Evolutionary conservation across 1,139 yeast species (phyloP).

Genomic region (Yamadazyma triangularis): DNA sequence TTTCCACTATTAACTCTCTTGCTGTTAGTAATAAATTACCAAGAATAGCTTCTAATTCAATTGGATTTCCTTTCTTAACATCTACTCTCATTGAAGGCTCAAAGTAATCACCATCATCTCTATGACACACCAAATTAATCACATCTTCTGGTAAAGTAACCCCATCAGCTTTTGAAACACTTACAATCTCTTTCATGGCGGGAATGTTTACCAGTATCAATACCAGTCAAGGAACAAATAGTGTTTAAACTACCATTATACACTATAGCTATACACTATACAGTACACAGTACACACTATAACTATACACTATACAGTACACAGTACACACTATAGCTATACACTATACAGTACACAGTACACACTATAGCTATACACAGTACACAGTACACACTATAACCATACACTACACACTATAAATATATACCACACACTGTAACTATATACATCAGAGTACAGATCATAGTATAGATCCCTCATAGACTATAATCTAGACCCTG

Average conservation of each 20-base stretch:
- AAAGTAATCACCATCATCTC: slow-evolving; percentile 56
- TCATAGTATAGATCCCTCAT: too few relatives aligned
- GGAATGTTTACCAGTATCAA: slow-evolving; percentile 37
- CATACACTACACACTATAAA: too few relatives aligned
- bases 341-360: too few relatives aligned
- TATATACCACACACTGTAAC: too few relatives aligned
- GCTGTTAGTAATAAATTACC: slow-evolving; percentile 16
- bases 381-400: too few relatives aligned
- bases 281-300: too few relatives aligned
- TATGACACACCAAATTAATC: slow-evolving; percentile 17
- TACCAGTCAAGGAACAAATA: slow-evolving; percentile 26
- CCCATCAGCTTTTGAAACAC: slow-evolving; percentile 61
- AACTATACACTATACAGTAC: too few relatives aligned
- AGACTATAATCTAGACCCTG: too few relatives aligned
- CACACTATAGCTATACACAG: too few relatives aligned
- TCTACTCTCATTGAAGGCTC: slow-evolving; percentile 36
- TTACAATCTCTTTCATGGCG: slow-evolving; percentile 61
- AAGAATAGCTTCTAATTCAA: slow-evolving; percentile 28
- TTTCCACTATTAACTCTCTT: slow-evolving; percentile 11
- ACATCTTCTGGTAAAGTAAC: slow-evolving; percentile 4
- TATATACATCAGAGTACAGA: too few relatives aligned
- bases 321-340: too few relatives aligned
- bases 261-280: too few relatives aligned
- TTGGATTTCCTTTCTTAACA: slow-evolving; percentile 20
- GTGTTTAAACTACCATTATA: slow-evolving; percentile 34